Evolutionary conservation across 805 yeast genomes (phyloP).

Genomic region (Candida dajiaensis): DNA sequence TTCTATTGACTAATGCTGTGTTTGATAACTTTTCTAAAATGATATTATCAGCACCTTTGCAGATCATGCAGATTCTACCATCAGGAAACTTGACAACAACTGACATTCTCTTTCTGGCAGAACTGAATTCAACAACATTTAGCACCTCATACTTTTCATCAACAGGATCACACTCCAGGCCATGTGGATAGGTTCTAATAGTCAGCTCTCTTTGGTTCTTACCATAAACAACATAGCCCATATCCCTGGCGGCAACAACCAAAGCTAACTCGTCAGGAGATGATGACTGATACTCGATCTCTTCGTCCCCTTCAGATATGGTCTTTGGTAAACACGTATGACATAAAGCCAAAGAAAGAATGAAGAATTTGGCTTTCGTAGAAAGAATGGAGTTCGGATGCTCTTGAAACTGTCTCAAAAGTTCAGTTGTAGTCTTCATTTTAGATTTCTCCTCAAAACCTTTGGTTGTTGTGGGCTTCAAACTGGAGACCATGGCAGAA

Average conservation of each 20-base stretch:
- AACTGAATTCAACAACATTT: conserved; percentile 80
- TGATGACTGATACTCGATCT: conserved; percentile 81
- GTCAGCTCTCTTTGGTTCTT: conserved; percentile 55
- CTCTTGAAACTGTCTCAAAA: conserved; percentile 63
- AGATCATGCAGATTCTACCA: conserved; percentile 64
- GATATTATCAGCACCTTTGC: conserved; percentile 95
- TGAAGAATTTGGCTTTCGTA: conserved; percentile 68
- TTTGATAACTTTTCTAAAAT: conserved; percentile 69
- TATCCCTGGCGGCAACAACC: conserved; percentile 89
- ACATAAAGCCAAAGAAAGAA: conserved; percentile 79
- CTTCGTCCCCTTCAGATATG: conserved; percentile 30
- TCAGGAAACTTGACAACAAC: conserved; percentile 76
- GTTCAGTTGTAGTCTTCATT: conserved; percentile 53
- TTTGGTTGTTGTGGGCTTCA: conserved; percentile 1
- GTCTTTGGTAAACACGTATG: conserved; percentile 83
- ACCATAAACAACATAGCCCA: conserved; percentile 83
- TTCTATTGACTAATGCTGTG: conserved; percentile 51
- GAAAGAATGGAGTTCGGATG: conserved; percentile 70
- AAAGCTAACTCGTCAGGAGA: conserved; percentile 96
- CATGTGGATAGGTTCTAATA: conserved; percentile 76
- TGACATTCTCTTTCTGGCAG: conserved; percentile 91
- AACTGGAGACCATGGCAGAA: conserved; percentile 26
- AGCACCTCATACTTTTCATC: conserved; percentile 68
- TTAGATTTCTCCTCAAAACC: not conserved
- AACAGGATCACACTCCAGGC: conserved; percentile 59